Percentiles rank a stretch among this genome's conserved stretches.
Conservation (phyloP, 768 basidiomycete species). For the Ramaria rubella region DNA sequence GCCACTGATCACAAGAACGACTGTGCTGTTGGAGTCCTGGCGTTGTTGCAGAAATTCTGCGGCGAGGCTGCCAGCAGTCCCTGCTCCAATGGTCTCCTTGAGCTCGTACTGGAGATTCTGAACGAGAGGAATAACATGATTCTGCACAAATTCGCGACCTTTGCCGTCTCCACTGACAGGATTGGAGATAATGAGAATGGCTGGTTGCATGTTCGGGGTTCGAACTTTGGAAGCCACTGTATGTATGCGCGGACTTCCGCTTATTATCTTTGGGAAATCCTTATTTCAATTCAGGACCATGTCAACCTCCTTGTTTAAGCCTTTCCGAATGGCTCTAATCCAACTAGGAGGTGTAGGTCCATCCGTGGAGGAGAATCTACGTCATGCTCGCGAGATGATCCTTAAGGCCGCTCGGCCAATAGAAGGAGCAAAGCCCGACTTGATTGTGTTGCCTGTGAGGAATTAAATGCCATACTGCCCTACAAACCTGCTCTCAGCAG, state of each 20-base stretch:
- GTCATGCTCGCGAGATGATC: constrained; percentile 76
- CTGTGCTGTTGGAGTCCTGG: constrained; percentile 19
- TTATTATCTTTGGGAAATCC: not conserved
- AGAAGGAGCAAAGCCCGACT: constrained; percentile 53
- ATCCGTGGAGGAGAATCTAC: constrained; percentile 71
- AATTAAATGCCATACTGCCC: not conserved
- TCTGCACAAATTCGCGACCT: constrained; percentile 49
- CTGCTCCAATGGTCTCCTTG: constrained; percentile 42
- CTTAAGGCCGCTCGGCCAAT: constrained; percentile 50
- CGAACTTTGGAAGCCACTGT: not conserved
- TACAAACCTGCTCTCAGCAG: not conserved
- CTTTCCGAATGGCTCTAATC: constrained; percentile 82
- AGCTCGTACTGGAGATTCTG: constrained; percentile 26
- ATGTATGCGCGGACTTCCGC: not conserved
- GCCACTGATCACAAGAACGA: constrained; percentile 51
- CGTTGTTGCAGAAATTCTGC: constrained; percentile 32
- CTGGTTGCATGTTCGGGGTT: not conserved
- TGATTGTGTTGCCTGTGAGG: constrained; percentile 80
- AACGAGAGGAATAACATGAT: constrained; percentile 62
- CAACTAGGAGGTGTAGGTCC: constrained; percentile 74
- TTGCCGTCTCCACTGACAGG: constrained; percentile 61
- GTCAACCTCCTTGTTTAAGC: constrained; percentile 37
- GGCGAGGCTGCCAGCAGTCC: constrained; percentile 48
- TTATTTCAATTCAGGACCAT: not conserved
- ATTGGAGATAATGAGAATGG: constrained; percentile 59